Evolutionary conservation across 1,139 yeast genomes (phyloP), one percentile per base, ranked within the genome.

Genomic region (Entelexis paramagnoliae): DNA sequence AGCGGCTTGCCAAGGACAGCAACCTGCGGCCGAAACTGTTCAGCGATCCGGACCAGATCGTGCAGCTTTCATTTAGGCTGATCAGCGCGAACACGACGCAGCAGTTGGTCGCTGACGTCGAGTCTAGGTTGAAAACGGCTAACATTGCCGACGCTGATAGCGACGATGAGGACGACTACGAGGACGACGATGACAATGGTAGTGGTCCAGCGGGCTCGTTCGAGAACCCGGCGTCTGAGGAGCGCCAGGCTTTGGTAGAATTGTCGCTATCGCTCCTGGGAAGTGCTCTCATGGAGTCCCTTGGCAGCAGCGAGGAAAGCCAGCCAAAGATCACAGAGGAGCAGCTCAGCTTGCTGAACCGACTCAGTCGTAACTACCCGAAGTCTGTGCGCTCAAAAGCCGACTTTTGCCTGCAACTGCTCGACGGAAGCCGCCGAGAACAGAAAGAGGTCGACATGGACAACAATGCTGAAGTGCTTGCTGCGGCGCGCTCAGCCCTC

Each of bases 401-500:
- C 2, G 40, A 39, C 2, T 58, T 59, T 39, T 51, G 57, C 19
- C 16, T 52, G 22, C 53, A 55, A 22, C 44, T 59, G 7, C 32
- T 56, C 3, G 52, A 53, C 11, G 55, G 53, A 1, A 34, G 53
- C 2, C 20, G 38, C 14, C 48, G 50, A 2, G 22, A 44, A 2
- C 33, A 48, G 13, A 43, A 47, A 10, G 59, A 56, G 10, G 47
- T 44, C 32, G 56, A 58, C 38, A 33, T 36, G 41, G 20, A 65
- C 9, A 57, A 61, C 16, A 75, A 78, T 44, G 60, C 60, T 17
- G 64, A 62, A 13, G 48, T 62, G 0, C 61, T 74, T 47, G 72
- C 74, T 17, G 69, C 78, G 39, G 95, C 95, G 0, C 68, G 86
- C 39, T 72, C 76, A 0, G 77, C 81, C 53, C 67, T 91, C 48